These are phyloP conservation scores for Smittium mucronatum DNA, from an alignment of 371 early-diverging fungal species.

Conservation along the genomic window DNA sequence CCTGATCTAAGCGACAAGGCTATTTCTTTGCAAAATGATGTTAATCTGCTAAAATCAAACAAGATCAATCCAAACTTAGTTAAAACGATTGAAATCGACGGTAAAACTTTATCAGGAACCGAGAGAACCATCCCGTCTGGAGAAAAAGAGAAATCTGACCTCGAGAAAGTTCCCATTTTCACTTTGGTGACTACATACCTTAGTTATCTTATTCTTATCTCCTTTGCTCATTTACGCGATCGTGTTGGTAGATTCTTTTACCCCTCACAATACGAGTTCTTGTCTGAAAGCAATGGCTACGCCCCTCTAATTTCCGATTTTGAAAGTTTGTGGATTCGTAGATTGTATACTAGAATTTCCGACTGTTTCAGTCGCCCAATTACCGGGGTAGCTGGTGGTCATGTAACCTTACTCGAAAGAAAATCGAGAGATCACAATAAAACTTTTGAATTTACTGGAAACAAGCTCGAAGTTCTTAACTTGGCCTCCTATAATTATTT, in stretches of 20 bases:
- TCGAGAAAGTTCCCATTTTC: slow-evolving; percentile 40
- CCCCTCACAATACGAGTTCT: slow-evolving; percentile 51
- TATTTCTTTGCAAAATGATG: background rate
- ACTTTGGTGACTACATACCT: slow-evolving; percentile 90
- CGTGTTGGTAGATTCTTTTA: slow-evolving; percentile 70
- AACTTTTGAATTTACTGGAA: slow-evolving; percentile 81
- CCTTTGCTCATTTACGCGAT: slow-evolving; percentile 86
- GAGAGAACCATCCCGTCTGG: background rate
- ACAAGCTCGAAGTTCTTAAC: slow-evolving; percentile 73
- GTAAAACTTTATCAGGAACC: background rate
- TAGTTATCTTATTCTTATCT: slow-evolving; percentile 84
- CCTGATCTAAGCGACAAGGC: background rate
- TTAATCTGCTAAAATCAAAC: background rate
- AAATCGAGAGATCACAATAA: slow-evolving; percentile 68
- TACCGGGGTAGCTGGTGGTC: slow-evolving; percentile 89
- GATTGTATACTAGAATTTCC: slow-evolving; percentile 85
- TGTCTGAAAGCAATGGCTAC: slow-evolving; percentile 62
- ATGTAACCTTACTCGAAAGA: slow-evolving; percentile 77
- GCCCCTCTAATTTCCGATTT: slow-evolving; percentile 88
- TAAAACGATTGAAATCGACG: background rate
- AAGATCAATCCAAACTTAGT: background rate
- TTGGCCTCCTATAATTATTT: slow-evolving; percentile 98
- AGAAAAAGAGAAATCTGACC: slow-evolving; percentile 13
- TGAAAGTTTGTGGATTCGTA: slow-evolving; percentile 94
- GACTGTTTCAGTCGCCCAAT: slow-evolving; percentile 98